phyloP scores from a whole-genome alignment of 2,329 filamentous ascomycete genomes.

The Cladosporium sp. region DNA sequence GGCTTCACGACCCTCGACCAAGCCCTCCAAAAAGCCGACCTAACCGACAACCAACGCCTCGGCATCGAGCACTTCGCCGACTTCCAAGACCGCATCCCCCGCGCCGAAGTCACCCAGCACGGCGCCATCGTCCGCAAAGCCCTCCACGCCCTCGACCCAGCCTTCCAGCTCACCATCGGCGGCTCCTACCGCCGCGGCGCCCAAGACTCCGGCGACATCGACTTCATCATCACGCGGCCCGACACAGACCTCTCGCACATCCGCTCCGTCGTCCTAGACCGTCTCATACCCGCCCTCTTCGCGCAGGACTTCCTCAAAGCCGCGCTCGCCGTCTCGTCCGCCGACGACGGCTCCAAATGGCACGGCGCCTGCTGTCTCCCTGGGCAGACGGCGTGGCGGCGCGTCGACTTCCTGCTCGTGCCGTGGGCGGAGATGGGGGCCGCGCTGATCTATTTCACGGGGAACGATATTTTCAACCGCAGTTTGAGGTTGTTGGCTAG shows the following conservation, averaged over 20 bases:
- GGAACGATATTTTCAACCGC: slow-evolving; percentile 90
- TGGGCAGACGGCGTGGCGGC: slow-evolving; percentile 58
- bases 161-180: slow-evolving; percentile 65
- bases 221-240: slow-evolving; percentile 71
- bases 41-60: slow-evolving; percentile 65
- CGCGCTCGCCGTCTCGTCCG: slow-evolving; percentile 52
- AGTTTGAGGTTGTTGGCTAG: slow-evolving; percentile 74
- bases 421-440: slow-evolving; percentile 74
- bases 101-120: slow-evolving; percentile 66
- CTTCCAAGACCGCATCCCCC: slow-evolving; percentile 70
- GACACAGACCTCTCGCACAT: slow-evolving; percentile 54
- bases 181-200: slow-evolving; percentile 83
- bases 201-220: slow-evolving; percentile 70
- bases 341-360: slow-evolving; percentile 69
- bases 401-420: slow-evolving; percentile 80
- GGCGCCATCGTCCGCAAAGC: slow-evolving; percentile 57
- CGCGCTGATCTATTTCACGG: slow-evolving; percentile 89
- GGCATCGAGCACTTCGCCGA: slow-evolving; percentile 77
- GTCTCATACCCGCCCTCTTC: slow-evolving; percentile 58
- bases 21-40: slow-evolving; percentile 52
- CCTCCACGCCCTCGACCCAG: slow-evolving; percentile 54
- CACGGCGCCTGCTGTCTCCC: slow-evolving; percentile 77
- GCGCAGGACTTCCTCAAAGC: slow-evolving; percentile 60
- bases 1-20: slow-evolving; percentile 72
- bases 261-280: slow-evolving; percentile 53